These are phyloP conservation scores for Ceratocystis destructans DNA, from an alignment of 2,329 filamentous ascomycete genomes.

Conservation along the genomic window DNA sequence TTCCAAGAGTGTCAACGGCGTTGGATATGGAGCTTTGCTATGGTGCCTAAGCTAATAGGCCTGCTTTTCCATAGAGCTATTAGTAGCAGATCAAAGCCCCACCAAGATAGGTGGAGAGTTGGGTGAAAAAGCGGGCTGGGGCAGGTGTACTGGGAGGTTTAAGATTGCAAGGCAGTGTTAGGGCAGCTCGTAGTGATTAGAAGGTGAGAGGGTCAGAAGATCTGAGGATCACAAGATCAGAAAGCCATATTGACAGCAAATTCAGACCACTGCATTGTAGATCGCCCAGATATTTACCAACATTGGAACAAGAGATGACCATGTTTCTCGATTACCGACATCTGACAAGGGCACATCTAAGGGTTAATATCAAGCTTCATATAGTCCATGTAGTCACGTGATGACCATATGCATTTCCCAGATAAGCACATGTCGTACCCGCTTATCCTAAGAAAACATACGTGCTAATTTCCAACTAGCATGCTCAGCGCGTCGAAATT, in stretches of 20 bases:
- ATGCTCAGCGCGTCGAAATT: slow-evolving; percentile 5
- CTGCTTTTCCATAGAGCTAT: not conserved
- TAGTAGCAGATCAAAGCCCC: not conserved
- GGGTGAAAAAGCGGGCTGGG: not conserved
- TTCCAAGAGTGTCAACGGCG: not conserved
- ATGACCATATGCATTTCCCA: accelerated
- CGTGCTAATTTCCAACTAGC: not conserved
- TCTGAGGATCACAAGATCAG: too few relatives aligned
- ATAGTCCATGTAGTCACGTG: not conserved
- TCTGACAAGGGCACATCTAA: not conserved
- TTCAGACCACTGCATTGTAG: too few relatives aligned
- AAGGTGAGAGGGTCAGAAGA: too few relatives aligned
- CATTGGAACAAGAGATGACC: not conserved
- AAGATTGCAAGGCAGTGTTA: not conserved
- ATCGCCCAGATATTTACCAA: not conserved
- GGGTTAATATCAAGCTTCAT: not conserved
- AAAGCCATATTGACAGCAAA: too few relatives aligned
- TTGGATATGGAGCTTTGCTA: not conserved
- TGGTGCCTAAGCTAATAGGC: not conserved
- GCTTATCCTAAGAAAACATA: not conserved
- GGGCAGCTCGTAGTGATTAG: not conserved
- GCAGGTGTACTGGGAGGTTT: not conserved
- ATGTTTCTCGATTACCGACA: not conserved
- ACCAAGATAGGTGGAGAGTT: not conserved
- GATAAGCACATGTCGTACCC: not conserved